phyloP scores from a whole-genome alignment of 177 flowering plant species.

The Vitis hybrid region DNA sequence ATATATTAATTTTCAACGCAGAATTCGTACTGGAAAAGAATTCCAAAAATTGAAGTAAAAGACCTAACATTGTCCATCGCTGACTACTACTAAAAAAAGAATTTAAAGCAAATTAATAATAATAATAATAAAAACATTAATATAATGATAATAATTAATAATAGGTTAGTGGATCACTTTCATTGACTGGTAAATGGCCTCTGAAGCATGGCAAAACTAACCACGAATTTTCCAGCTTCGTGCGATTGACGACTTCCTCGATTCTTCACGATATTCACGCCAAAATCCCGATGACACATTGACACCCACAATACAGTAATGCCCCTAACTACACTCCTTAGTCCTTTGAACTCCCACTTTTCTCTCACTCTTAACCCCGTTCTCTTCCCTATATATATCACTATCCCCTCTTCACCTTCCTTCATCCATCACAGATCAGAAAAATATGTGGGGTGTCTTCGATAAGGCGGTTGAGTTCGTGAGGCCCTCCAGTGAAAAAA shows the following conservation, averaged over 20 bases:
- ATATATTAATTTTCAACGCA: no score
- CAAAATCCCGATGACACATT: neutral
- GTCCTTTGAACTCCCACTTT: neutral
- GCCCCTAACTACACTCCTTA: neutral
- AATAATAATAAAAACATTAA: no score
- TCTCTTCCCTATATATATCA: neutral
- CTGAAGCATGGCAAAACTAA: neutral
- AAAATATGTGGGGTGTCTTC: neutral
- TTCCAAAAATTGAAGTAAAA: no score
- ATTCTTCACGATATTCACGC: no score
- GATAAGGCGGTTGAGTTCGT: neutral
- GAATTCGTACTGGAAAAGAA: no score
- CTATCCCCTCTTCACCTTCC: neutral
- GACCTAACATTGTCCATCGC: no score
- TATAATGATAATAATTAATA: no score
- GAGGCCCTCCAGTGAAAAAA: neutral
- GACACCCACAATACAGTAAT: neutral
- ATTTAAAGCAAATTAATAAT: no score
- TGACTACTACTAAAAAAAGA: no score
- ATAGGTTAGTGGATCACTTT: no score
- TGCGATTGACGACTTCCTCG: neutral
- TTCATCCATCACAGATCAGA: neutral
- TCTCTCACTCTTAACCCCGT: neutral
- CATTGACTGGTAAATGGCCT: no score
- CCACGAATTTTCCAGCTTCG: neutral